Conservation (phyloP, 2,329 filamentous ascomycete genomes). For the Fusarium graminum region DNA sequence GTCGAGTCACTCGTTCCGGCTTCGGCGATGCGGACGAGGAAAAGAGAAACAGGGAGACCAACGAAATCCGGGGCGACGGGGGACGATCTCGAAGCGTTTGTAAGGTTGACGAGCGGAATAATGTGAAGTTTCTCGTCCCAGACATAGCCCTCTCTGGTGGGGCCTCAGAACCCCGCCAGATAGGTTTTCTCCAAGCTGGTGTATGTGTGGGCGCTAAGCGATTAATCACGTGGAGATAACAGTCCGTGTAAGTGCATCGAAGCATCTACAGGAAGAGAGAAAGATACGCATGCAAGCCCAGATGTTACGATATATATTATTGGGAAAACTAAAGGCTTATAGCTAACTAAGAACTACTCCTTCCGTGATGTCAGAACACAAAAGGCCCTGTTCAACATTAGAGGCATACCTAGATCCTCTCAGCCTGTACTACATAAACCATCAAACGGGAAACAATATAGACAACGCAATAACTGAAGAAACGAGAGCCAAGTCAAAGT, state of each 20-base stretch:
- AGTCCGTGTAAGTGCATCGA: slow-evolving; percentile 12
- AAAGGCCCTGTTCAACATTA: too few species aligned
- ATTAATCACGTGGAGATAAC: slow-evolving; percentile 53
- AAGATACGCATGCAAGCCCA: neutral
- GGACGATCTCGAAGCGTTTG: slow-evolving; percentile 48
- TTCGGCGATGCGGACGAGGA: slow-evolving; percentile 37
- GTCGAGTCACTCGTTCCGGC: slow-evolving; percentile 35
- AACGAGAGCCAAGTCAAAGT: neutral
- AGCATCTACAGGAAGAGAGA: neutral
- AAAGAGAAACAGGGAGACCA: slow-evolving; percentile 5
- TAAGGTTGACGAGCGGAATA: slow-evolving; percentile 49
- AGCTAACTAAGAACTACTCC: too few species aligned
- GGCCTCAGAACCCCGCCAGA: slow-evolving; percentile 54
- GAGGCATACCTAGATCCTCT: too few species aligned
- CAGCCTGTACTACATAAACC: too few species aligned
- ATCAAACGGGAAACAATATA: too few species aligned
- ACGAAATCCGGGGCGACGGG: slow-evolving; percentile 36
- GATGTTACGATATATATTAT: too few species aligned
- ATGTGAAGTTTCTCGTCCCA: slow-evolving; percentile 51
- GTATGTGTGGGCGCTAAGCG: slow-evolving; percentile 59
- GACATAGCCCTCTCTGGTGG: slow-evolving; percentile 57
- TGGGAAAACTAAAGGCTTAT: too few species aligned
- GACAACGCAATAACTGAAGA: neutral
- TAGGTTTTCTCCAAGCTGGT: slow-evolving; percentile 53
- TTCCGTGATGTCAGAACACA: too few species aligned